phyloP scores from a whole-genome alignment of 371 early-diverging fungal species.

The Mucor indicus region DNA sequence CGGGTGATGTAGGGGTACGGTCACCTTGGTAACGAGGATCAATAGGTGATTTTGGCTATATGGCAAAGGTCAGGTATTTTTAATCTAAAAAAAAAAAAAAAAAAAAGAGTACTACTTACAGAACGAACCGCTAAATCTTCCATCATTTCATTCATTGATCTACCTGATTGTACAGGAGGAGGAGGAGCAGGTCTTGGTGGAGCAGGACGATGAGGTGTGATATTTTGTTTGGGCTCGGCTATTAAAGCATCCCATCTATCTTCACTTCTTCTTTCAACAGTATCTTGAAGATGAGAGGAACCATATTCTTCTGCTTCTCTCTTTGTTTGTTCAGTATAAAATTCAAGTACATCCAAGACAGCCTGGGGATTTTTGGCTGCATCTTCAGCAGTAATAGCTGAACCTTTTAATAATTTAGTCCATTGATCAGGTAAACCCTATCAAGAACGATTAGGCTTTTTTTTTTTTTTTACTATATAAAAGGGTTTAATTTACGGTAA shows the following conservation, averaged over 20 bases:
- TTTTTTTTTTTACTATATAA: too few species aligned
- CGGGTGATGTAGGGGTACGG: slow-evolving; percentile 22
- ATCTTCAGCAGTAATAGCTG: slow-evolving; percentile 92
- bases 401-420: slow-evolving; percentile 83
- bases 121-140: slow-evolving; percentile 25
- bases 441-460: too few species aligned
- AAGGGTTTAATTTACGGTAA: slow-evolving; percentile 71
- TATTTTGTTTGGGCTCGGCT: slow-evolving; percentile 10
- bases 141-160: slow-evolving; percentile 29
- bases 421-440: slow-evolving; percentile 92
- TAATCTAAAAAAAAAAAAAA: neutral
- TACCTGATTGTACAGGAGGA: slow-evolving; percentile 14
- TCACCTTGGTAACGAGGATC: slow-evolving; percentile 15
- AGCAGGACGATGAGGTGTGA: slow-evolving; percentile 12
- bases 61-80: neutral
- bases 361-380: slow-evolving; percentile 94
- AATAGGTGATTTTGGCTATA: slow-evolving; percentile 13
- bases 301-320: slow-evolving; percentile 53
- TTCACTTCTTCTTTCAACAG: slow-evolving; percentile 40
- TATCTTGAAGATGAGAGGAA: slow-evolving; percentile 28
- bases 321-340: slow-evolving; percentile 82
- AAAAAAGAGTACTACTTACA: slow-evolving; percentile 9
- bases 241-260: slow-evolving; percentile 50
- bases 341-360: slow-evolving; percentile 92
- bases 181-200: slow-evolving; percentile 28